Evolutionary conservation across 2,329 filamentous ascomycete species (phyloP), one percentile per base, ranked within the genome.

Genomic region (Alternaria burnsii): DNA sequence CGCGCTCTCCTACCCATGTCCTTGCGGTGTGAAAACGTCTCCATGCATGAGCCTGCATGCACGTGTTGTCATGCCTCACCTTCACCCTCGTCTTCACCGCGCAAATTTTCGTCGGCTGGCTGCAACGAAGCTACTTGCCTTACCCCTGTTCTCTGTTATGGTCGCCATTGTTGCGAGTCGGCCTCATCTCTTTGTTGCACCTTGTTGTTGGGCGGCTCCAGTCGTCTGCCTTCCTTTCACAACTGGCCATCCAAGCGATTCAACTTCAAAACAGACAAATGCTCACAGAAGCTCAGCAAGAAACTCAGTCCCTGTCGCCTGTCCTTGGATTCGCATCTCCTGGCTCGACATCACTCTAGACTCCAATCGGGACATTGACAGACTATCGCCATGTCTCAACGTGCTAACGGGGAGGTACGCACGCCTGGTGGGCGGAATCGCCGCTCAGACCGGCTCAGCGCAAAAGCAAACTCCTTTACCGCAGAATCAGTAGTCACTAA

Each of bases 401-500:
- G 64, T 34, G 64, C 53, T 22, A 71, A 68, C 16, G 53, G 57
- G 20, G 70, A 64, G 43, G 71, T 58, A 34, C 70, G 72, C 18
- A 76, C 74, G 16, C 73, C 75, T 12, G 46, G 46, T 36, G 46
- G 46, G 20, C 46, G 46, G 22, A 46, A 56, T 14, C 72, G 74
- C 44, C 72, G 72, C 34, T 78, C 76, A 16, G 55, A 66, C 26
- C 75, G 77, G 22, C 46, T 74, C 34, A 67, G 66, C 18, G 69
- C 64, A 1, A 72, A 69, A 46, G 70, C 72, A 40, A 67, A 62
- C 22, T 77, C 75, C 10, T 58, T 70, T 8, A 69, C 69, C n/a
- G 67, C 62, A 14, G 71, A 72, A 52, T 67, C 70, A 36, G 64
- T 63, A 5, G 54, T 68, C 4, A 72, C 71, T 7, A 63, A 61